Percentiles rank a stretch among this genome's conserved stretches.
Evolutionary conservation across 1,284 basidiomycete species (phyloP).

Genomic region (Megacollybia platyphylla): DNA sequence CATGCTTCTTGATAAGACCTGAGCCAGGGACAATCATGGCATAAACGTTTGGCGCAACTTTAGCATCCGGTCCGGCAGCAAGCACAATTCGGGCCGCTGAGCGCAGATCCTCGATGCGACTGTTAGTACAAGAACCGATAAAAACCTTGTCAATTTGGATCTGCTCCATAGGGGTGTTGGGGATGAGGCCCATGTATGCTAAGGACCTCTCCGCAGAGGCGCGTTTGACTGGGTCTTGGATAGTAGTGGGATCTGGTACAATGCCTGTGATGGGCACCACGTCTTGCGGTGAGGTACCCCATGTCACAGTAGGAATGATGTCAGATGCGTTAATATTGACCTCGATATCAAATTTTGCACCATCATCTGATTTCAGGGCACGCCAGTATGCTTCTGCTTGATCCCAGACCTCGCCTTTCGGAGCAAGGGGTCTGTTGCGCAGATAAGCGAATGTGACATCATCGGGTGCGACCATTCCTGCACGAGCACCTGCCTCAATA

Average conservation of each 20-base stretch:
- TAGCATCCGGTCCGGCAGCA: slow-evolving; percentile 64
- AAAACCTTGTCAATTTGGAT: slow-evolving; percentile 89
- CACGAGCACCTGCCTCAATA: slow-evolving; percentile 91
- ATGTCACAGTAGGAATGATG: slow-evolving; percentile 90
- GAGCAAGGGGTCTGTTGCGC: slow-evolving; percentile 73
- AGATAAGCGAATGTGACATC: slow-evolving; percentile 87
- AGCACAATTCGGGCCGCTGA: slow-evolving; percentile 79
- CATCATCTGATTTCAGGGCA: slow-evolving; percentile 76
- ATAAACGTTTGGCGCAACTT: slow-evolving; percentile 69
- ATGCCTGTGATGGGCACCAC: slow-evolving; percentile 78
- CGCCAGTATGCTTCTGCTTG: slow-evolving; percentile 84
- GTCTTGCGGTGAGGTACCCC: slow-evolving; percentile 95
- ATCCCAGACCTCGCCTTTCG: slow-evolving; percentile 87
- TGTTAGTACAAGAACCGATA: slow-evolving; percentile 96
- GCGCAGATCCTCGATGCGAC: slow-evolving; percentile 90
- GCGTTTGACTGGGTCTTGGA: slow-evolving; percentile 56
- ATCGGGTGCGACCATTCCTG: slow-evolving; percentile 93
- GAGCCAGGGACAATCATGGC: slow-evolving; percentile 97
- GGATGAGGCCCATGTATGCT: slow-evolving; percentile 83
- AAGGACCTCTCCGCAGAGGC: slow-evolving; percentile 73
- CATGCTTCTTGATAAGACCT: slow-evolving; percentile 88
- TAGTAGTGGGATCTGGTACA: slow-evolving; percentile 72
- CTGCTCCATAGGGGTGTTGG: slow-evolving; percentile 79
- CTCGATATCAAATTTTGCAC: slow-evolving; percentile 84
- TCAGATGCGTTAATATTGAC: slow-evolving; percentile 80